Percentiles rank a stretch among this genome's conserved stretches.
Evolutionary conservation across 129 eudicot species (phyloP).

Genomic region (Lonicera japonica): DNA sequence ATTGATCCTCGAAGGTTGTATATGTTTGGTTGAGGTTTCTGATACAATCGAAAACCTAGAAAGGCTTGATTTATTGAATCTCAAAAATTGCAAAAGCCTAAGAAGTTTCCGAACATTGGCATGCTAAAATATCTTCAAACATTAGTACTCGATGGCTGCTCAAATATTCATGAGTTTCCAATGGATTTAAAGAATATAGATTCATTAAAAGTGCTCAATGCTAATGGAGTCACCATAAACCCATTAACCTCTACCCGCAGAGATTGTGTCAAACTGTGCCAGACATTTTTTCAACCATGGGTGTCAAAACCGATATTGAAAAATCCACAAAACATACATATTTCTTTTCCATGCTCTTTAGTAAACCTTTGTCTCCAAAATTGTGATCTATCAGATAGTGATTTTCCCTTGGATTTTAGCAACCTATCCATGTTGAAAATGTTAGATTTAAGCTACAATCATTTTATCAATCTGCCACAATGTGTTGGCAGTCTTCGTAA

Average conservation of each 20-base stretch:
- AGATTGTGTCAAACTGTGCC: background rate
- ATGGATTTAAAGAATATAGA: too few species aligned
- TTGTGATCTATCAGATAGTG: slow-evolving; percentile 9
- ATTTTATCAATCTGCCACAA: slow-evolving; percentile 5
- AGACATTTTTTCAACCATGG: background rate
- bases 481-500: slow-evolving; percentile 1
- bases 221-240: background rate
- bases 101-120: slow-evolving; percentile 10
- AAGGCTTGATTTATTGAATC: slow-evolving; percentile 17
- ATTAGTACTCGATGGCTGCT: slow-evolving; percentile 13
- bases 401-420: slow-evolving; percentile 4
- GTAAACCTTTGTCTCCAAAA: slow-evolving; percentile 4
- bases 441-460: slow-evolving; percentile 11
- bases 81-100: slow-evolving; percentile 11
- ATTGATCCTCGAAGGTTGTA: slow-evolving; percentile 12
- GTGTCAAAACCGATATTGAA: background rate
- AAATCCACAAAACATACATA: background rate
- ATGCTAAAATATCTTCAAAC: slow-evolving; percentile 10
- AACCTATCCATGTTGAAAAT: background rate
- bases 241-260: background rate
- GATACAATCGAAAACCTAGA: slow-evolving; percentile 18
- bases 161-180: background rate
- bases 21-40: slow-evolving; percentile 10
- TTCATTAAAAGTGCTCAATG: slow-evolving; percentile 1
- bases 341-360: background rate